Percentiles rank a stretch among this genome's conserved stretches.
Evolutionary conservation across 192 early-diverging fungal species (phyloP).

Genomic region (Cladochytrium replicatum): DNA sequence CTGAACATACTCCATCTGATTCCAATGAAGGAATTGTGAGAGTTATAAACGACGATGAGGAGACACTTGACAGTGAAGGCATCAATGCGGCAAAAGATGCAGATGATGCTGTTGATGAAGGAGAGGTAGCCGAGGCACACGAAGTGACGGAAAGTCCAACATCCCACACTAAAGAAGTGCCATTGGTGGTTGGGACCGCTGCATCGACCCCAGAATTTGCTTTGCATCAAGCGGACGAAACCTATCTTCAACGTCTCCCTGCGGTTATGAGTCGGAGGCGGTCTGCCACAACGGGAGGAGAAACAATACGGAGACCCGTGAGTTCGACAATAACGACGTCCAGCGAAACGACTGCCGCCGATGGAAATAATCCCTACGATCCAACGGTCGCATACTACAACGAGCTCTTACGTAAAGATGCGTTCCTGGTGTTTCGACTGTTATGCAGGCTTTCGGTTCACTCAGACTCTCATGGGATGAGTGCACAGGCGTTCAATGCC

Average conservation of each 20-base stretch:
- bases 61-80: background rate
- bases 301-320: background rate
- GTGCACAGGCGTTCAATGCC: too few species aligned
- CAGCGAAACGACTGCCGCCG: background rate
- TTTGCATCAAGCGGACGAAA: too few species aligned
- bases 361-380: constrained; percentile 33
- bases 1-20: too few species aligned
- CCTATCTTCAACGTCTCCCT: too few species aligned
- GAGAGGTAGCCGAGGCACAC: constrained; percentile 5
- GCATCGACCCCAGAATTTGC: too few species aligned
- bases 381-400: constrained; percentile 43
- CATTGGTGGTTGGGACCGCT: too few species aligned
- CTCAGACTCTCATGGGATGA: too few species aligned
- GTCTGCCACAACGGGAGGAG: constrained; percentile 1
- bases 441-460: constrained; percentile 39
- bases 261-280: too few species aligned
- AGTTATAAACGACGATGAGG: too few species aligned
- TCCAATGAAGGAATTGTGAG: too few species aligned
- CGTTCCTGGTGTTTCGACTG: constrained; percentile 38
- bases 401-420: constrained; percentile 42
- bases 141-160: background rate
- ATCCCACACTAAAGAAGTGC: background rate
- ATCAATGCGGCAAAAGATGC: constrained; percentile 1
- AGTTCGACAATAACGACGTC: background rate
- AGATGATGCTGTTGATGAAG: constrained; percentile 1